Conservation (phyloP, 2,329 filamentous ascomycete genomes). For the Arthrinium puccinioides region DNA sequence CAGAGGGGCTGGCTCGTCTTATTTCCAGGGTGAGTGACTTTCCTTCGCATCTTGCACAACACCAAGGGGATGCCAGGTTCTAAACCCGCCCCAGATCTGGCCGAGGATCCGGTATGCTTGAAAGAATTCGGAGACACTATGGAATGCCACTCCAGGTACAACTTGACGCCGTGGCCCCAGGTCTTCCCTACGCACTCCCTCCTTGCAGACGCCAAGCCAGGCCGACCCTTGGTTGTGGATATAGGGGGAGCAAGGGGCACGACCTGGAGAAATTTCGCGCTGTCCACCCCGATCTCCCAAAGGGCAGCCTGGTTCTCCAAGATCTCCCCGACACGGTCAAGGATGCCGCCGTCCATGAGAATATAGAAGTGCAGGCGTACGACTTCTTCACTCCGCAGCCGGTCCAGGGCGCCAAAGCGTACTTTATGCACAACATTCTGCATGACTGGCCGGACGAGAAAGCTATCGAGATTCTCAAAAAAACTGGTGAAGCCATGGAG, state of each 20-base stretch:
- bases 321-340: constrained; percentile 20
- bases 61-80: no score
- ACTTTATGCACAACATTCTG: constrained; percentile 19
- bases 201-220: constrained; percentile 3
- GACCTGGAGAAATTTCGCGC: constrained; percentile 2
- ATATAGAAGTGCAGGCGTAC: constrained; percentile 21
- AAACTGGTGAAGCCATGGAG: constrained; percentile 17
- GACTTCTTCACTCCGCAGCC: constrained; percentile 33
- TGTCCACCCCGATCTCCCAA: background rate
- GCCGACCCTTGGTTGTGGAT: constrained; percentile 6
- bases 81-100: no score
- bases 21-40: no score
- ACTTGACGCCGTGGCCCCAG: background rate
- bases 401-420: constrained; percentile 27
- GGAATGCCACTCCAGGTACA: background rate
- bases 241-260: constrained; percentile 4
- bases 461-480: constrained; percentile 15
- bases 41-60: no score
- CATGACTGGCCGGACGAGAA: constrained; percentile 23
- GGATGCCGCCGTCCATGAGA: constrained; percentile 15
- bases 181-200: background rate
- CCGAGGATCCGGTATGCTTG: background rate
- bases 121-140: constrained; percentile 4
- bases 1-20: background rate
- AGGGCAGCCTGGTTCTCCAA: constrained; percentile 24